phyloP scores from a whole-genome alignment of 2,329 filamentous ascomycete species.

The Cylindrodendrum hubeiense region DNA sequence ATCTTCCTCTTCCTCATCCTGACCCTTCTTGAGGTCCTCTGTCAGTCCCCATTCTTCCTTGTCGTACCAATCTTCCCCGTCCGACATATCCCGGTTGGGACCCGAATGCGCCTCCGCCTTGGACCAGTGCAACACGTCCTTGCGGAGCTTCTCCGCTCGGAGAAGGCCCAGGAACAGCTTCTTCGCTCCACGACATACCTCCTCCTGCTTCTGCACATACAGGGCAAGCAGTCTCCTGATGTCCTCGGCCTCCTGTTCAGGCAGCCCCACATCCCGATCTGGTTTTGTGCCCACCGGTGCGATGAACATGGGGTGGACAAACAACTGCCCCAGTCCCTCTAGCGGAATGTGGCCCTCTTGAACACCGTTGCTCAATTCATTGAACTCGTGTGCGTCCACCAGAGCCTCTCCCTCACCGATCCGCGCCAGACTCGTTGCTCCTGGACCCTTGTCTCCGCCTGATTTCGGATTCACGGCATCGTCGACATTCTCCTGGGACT shows the following conservation, averaged over 20 bases:
- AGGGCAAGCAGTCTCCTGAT: conserved; percentile 79
- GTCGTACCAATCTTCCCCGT: conserved; percentile 92
- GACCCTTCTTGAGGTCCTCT: conserved; percentile 83
- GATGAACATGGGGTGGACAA: conserved; percentile 81
- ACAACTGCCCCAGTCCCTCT: conserved; percentile 57
- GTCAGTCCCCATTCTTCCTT: conserved; percentile 82
- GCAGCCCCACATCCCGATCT: conserved; percentile 79
- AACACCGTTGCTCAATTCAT: conserved; percentile 19
- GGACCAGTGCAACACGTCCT: conserved; percentile 79
- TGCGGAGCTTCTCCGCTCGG: conserved; percentile 78
- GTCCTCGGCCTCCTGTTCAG: conserved; percentile 81
- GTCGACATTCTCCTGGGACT: conserved; percentile 7
- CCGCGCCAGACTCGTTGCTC: not conserved
- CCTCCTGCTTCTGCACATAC: conserved; percentile 89
- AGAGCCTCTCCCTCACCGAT: conserved; percentile 12
- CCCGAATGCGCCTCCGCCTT: conserved; percentile 82
- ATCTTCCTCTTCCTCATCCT: conserved; percentile 86
- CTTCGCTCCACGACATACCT: conserved; percentile 79
- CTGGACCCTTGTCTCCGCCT: not conserved
- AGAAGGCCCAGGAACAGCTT: conserved; percentile 78
- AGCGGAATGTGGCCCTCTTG: conserved; percentile 16
- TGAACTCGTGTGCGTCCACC: conserved; percentile 15
- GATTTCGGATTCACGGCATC: conserved; percentile 10
- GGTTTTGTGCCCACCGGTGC: conserved; percentile 72
- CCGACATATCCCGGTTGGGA: conserved; percentile 79